phyloP scores from a whole-genome alignment of 345 rosid genomes.

The Carallia brachiata region DNA sequence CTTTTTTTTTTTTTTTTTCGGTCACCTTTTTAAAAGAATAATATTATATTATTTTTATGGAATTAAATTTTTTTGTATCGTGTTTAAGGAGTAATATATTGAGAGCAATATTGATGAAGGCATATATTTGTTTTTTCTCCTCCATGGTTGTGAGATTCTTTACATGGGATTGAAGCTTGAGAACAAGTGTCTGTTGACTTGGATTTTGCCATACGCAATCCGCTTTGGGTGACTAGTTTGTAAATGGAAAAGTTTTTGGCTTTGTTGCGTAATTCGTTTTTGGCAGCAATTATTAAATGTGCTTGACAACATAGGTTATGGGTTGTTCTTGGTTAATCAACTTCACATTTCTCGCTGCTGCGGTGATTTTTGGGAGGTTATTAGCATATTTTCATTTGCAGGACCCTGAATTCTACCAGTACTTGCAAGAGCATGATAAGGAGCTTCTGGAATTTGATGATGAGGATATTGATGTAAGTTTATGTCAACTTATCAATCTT shows the following conservation, averaged over 20 bases:
- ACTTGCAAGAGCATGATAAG: conserved; percentile 67
- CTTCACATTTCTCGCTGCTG: background rate
- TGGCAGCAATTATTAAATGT: too few relatives aligned
- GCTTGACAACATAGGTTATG: too few relatives aligned
- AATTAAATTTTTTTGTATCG: too few relatives aligned
- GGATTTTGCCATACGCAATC: background rate
- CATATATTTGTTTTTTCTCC: background rate
- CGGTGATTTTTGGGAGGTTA: background rate
- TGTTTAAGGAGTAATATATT: too few relatives aligned
- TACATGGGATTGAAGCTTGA: background rate
- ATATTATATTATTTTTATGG: too few relatives aligned
- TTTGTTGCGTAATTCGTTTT: too few relatives aligned
- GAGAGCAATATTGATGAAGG: too few relatives aligned
- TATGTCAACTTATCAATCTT: conserved; percentile 3
- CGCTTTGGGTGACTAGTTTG: background rate
- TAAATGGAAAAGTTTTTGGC: too few relatives aligned
- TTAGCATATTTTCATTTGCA: conserved; percentile 26
- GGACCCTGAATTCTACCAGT: conserved; percentile 85
- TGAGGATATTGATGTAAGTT: conserved; percentile 64
- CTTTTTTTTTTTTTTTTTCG: background rate
- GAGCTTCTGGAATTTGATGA: conserved; percentile 80
- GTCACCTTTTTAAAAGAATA: too few relatives aligned
- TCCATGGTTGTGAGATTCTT: background rate
- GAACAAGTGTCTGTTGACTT: background rate
- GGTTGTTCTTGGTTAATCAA: background rate